Evolutionary conservation across 2,329 filamentous ascomycete genomes (phyloP).

Genomic region (Verticillium dahliae): DNA sequence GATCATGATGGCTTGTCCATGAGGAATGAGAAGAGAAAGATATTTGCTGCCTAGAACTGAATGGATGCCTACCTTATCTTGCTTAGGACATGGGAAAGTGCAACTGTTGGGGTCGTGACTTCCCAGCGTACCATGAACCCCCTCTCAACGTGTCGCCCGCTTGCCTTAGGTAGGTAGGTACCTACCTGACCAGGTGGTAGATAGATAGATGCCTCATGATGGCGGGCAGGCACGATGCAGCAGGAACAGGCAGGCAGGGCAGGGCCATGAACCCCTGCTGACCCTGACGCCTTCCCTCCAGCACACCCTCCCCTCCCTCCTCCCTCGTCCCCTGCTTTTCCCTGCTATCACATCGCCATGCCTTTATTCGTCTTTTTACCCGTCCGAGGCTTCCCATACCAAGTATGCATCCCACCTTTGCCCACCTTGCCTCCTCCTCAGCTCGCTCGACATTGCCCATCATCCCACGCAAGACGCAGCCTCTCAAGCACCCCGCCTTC

Average conservation of each 20-base stretch:
- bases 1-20: background rate
- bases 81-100: background rate
- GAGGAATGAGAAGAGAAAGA: background rate
- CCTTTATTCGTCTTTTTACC: background rate
- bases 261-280: background rate
- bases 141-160: too few relatives aligned
- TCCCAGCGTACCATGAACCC: too few relatives aligned
- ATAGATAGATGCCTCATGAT: background rate
- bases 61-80: background rate
- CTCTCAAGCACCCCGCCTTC: constrained; percentile 2
- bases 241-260: background rate
- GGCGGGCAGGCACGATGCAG: background rate
- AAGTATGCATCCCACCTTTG: background rate
- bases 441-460: background rate
- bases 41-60: background rate
- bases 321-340: too few relatives aligned
- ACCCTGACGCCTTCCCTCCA: background rate
- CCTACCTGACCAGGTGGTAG: too few relatives aligned
- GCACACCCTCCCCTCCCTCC: background rate
- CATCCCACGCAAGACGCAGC: background rate
- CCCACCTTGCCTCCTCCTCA: background rate
- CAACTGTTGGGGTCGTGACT: background rate
- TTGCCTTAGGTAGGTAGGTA: too few relatives aligned
- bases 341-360: background rate
- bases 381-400: background rate